These are phyloP conservation scores for Mycogone perniciosa DNA, from an alignment of 2,329 filamentous ascomycete species.

Conservation along the genomic window DNA sequence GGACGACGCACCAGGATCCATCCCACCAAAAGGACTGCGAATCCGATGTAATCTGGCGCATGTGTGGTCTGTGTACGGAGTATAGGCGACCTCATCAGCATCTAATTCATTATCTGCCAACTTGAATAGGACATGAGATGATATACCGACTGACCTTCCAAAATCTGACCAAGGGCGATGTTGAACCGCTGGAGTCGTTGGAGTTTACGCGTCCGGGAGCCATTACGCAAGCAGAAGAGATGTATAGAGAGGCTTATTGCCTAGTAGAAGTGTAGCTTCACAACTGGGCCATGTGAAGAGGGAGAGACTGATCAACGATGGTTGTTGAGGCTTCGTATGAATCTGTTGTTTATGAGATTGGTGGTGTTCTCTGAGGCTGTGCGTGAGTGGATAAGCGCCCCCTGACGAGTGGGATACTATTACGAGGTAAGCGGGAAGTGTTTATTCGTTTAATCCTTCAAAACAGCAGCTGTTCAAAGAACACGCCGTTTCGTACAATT, in stretches of 20 bases:
- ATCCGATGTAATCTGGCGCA: conserved; percentile 79
- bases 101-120: neutral
- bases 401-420: too few species aligned
- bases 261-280: too few species aligned
- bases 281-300: too few species aligned
- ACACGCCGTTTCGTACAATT: too few species aligned
- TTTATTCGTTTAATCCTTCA: too few species aligned
- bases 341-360: too few species aligned
- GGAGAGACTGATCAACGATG: too few species aligned
- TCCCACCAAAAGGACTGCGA: conserved; percentile 60
- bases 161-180: conserved; percentile 32
- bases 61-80: conserved; percentile 59
- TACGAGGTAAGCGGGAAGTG: too few species aligned
- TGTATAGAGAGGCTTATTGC: neutral
- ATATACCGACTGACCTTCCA: conserved; percentile 37
- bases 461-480: too few species aligned
- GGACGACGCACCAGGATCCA: conserved; percentile 52
- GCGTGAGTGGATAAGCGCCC: too few species aligned
- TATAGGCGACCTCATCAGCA: neutral
- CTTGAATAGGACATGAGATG: neutral
- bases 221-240: conserved; percentile 16
- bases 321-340: too few species aligned
- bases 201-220: conserved; percentile 17
- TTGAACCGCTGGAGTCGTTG: conserved; percentile 16
- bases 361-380: too few species aligned